phyloP scores from a whole-genome alignment of 2,329 filamentous ascomycete species.

The Fusarium musae region DNA sequence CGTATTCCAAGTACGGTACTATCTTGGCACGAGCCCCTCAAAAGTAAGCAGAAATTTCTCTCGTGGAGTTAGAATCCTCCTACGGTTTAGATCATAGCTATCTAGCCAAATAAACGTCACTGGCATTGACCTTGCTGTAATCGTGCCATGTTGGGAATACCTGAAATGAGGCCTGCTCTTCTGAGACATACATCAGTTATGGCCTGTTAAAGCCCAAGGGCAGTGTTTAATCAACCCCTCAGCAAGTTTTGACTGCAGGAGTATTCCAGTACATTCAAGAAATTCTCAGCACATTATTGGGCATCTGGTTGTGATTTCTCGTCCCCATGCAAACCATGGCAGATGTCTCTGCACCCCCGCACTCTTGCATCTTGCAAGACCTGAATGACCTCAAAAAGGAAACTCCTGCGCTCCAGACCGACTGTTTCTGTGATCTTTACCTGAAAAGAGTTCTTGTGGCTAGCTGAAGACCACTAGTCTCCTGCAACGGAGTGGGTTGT shows the following conservation, averaged over 20 bases:
- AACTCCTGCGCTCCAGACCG: background rate
- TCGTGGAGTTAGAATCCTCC: accelerated
- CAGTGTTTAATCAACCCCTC: background rate
- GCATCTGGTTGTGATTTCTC: background rate
- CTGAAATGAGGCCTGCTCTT: background rate
- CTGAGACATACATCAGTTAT: background rate
- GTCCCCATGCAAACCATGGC: no score
- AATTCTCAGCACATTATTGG: background rate
- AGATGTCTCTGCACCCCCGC: background rate
- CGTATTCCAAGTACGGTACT: conserved; percentile 13
- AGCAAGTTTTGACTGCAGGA: background rate
- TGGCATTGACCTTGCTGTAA: background rate
- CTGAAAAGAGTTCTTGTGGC: background rate
- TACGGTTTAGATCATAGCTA: accelerated
- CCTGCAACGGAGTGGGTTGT: background rate
- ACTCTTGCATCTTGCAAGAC: background rate
- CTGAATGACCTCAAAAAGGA: background rate
- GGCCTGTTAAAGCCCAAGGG: background rate
- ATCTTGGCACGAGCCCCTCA: background rate
- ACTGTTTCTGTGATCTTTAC: background rate
- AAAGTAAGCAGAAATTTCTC: background rate
- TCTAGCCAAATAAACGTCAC: background rate
- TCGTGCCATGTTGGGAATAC: accelerated
- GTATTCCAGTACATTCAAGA: background rate
- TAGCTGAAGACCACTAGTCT: background rate